A percentile compares a stretch with the other conserved stretches of the same genome.
Conservation (phyloP, 179 eudicot species). For the Heliamphora ciliata region DNA sequence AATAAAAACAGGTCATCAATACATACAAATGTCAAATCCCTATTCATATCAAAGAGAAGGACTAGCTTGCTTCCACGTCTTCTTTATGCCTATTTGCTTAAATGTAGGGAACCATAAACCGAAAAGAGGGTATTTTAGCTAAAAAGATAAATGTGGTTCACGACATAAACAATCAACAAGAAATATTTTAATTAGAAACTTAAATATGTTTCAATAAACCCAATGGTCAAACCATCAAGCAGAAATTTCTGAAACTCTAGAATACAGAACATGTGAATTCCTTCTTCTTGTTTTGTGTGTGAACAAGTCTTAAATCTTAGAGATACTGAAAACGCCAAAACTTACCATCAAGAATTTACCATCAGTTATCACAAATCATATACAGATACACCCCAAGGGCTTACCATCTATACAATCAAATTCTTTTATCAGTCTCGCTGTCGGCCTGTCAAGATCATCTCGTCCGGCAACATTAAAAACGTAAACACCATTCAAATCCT, state of each 20-base stretch:
- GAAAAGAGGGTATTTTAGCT: background rate
- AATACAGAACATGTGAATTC: background rate
- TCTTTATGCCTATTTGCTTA: too few relatives aligned
- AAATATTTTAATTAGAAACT: background rate
- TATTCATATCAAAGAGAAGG: background rate
- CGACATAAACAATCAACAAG: background rate
- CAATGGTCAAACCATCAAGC: background rate
- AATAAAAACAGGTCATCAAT: background rate
- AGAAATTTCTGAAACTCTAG: background rate
- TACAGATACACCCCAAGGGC: background rate
- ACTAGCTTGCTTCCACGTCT: too few relatives aligned
- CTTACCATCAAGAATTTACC: background rate
- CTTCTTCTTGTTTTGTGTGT: background rate
- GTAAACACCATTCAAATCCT: conserved; percentile 69
- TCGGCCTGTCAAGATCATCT: conserved; percentile 73
- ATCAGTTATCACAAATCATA: background rate
- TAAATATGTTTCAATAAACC: background rate
- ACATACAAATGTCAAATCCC: background rate
- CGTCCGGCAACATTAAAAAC: conserved; percentile 73
- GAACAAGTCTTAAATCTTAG: background rate
- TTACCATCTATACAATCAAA: conserved; percentile 74
- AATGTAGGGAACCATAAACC: background rate
- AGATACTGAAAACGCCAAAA: background rate
- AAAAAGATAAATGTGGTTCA: background rate
- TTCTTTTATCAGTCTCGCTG: conserved; percentile 84